Conservation (phyloP, 768 basidiomycete genomes). For the Sistotremastrum suecicum region DNA sequence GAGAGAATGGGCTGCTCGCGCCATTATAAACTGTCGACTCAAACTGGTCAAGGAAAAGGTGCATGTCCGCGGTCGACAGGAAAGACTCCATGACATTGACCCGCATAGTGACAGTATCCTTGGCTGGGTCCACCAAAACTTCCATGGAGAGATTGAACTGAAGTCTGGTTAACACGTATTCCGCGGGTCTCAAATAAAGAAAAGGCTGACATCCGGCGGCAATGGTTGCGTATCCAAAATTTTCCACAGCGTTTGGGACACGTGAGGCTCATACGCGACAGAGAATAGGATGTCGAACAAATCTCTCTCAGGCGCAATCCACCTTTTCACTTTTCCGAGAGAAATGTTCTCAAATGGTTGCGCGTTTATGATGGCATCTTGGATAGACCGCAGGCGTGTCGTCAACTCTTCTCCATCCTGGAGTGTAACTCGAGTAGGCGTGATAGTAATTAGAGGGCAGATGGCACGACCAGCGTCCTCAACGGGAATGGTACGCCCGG, state of each 20-base stretch:
- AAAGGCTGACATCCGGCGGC: constrained; percentile 17
- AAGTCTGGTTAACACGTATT: background rate
- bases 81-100: constrained; percentile 2
- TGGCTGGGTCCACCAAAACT: constrained; percentile 13
- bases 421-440: constrained; percentile 15
- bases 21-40: too few species aligned
- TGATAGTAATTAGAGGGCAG: constrained; percentile 15
- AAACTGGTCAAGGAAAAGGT: too few species aligned
- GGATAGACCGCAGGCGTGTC: constrained; percentile 10
- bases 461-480: constrained; percentile 12
- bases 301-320: constrained; percentile 11
- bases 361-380: constrained; percentile 15
- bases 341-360: constrained; percentile 18
- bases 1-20: too few species aligned
- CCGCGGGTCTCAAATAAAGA: background rate
- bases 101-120: constrained; percentile 9
- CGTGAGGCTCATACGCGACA: constrained; percentile 13
- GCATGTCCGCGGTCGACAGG: too few species aligned
- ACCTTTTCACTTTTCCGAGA: constrained; percentile 17
- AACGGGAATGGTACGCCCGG: constrained; percentile 16
- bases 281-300: constrained; percentile 20
- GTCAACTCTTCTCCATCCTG: background rate
- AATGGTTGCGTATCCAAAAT: constrained; percentile 17
- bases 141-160: constrained; percentile 11
- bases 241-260: constrained; percentile 11